Conservation (phyloP, 1,139 yeast species). For the Hemisphaericaspora subhashii region DNA sequence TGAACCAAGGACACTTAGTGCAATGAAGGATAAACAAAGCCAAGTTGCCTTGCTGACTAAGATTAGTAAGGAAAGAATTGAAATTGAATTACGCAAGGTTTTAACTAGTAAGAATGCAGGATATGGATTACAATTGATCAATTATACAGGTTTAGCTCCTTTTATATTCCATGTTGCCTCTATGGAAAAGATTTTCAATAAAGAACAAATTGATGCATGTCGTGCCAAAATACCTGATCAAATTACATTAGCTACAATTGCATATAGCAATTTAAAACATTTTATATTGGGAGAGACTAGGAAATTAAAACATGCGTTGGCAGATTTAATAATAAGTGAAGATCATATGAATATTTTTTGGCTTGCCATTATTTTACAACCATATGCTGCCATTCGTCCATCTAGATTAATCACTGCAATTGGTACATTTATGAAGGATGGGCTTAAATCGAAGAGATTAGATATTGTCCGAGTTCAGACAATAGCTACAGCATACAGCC, state of each 20-base stretch:
- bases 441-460: slow-evolving; percentile 62
- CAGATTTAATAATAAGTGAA: slow-evolving; percentile 15
- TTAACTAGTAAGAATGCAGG: slow-evolving; percentile 62
- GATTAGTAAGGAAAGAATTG: slow-evolving; percentile 88
- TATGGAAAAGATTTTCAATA: slow-evolving; percentile 21
- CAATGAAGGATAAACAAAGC: slow-evolving; percentile 66
- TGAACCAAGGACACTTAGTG: slow-evolving; percentile 56
- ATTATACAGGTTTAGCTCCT: slow-evolving; percentile 52
- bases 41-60: slow-evolving; percentile 62
- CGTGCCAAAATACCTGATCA: slow-evolving; percentile 17
- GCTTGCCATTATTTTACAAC: slow-evolving; percentile 47
- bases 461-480: slow-evolving; percentile 54
- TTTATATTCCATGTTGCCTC: slow-evolving; percentile 56
- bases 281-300: slow-evolving; percentile 7
- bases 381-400: slow-evolving; percentile 32
- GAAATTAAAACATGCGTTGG: slow-evolving; percentile 12
- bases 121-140: slow-evolving; percentile 62
- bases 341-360: slow-evolving; percentile 42
- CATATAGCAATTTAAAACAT: slow-evolving; percentile 22
- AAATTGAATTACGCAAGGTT: slow-evolving; percentile 79
- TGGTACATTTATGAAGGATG: slow-evolving; percentile 54
- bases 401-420: slow-evolving; percentile 9
- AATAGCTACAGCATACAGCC: slow-evolving; percentile 24
- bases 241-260: slow-evolving; percentile 20
- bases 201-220: slow-evolving; percentile 10